Evolutionary conservation across 306 rosid species (phyloP).

Genomic region (Pachyrhizus erosus): DNA sequence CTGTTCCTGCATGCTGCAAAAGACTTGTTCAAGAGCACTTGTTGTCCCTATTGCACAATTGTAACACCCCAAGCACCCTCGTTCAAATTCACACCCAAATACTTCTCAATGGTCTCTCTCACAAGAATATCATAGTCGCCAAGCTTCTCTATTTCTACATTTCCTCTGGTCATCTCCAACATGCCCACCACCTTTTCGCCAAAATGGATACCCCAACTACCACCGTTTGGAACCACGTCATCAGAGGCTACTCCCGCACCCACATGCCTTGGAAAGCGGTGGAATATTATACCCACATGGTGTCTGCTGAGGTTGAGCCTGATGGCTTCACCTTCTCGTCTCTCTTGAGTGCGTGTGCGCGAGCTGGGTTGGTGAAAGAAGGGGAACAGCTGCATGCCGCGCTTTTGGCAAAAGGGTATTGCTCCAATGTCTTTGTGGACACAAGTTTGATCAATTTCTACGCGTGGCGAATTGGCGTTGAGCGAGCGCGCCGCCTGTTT

Average conservation of each 20-base stretch:
- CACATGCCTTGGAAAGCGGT: conserved; percentile 51
- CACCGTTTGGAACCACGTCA: conserved; percentile 66
- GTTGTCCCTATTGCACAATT: conserved; percentile 52
- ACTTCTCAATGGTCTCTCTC: conserved; percentile 55
- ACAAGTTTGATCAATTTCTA: conserved; percentile 68
- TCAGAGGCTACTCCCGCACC: conserved; percentile 57
- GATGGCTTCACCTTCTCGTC: conserved; percentile 71
- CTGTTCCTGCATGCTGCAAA: conserved; percentile 47
- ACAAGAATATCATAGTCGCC: conserved; percentile 58
- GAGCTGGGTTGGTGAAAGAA: conserved; percentile 62
- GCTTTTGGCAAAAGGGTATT: conserved; percentile 68
- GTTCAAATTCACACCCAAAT: conserved; percentile 66
- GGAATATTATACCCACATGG: conserved; percentile 54
- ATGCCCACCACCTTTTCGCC: conserved; percentile 46
- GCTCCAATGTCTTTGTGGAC: conserved; percentile 63
- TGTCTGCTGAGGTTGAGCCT: conserved; percentile 50
- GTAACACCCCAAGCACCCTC: conserved; percentile 47
- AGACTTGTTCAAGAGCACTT: conserved; percentile 53
- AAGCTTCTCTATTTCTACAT: conserved; percentile 61
- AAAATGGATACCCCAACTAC: conserved; percentile 56
- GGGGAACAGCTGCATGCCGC: conserved; percentile 69
- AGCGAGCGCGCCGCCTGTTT: conserved; percentile 59
- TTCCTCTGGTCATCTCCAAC: conserved; percentile 48
- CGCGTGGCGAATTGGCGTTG: conserved; percentile 33
- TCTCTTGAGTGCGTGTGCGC: conserved; percentile 68